Percentiles rank a stretch among this genome's conserved stretches.
phyloP scores from a whole-genome alignment of 2,329 filamentous ascomycete genomes.

The Paecilomyces fulvus region DNA sequence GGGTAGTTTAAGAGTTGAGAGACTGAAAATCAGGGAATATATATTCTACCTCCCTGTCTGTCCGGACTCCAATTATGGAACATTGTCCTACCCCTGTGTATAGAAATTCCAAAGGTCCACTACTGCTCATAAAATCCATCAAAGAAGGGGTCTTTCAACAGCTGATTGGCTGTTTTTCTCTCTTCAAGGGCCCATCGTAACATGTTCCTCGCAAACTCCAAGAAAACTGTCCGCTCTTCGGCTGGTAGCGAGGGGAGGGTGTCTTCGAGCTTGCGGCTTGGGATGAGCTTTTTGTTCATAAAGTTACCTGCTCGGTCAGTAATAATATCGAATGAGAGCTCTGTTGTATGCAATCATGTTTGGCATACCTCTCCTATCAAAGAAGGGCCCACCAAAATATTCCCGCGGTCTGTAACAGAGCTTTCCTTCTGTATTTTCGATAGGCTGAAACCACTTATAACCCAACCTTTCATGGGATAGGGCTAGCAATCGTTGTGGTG shows the following conservation, averaged over 20 bases:
- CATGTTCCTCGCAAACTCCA: background rate
- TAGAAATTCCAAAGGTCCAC: background rate
- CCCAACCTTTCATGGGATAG: slow-evolving; percentile 10
- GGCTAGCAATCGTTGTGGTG: slow-evolving; percentile 19
- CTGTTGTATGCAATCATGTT: background rate
- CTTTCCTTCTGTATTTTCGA: slow-evolving; percentile 7
- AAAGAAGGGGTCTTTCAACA: background rate
- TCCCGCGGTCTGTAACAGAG: slow-evolving; percentile 11
- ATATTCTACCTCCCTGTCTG: background rate
- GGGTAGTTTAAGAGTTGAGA: background rate
- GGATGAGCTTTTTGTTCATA: background rate
- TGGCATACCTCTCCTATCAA: slow-evolving; percentile 12
- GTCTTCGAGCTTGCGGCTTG: background rate
- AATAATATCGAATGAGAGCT: background rate
- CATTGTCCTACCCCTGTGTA: background rate
- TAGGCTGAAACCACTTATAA: slow-evolving; percentile 9
- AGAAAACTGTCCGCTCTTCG: background rate
- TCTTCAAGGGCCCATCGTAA: background rate
- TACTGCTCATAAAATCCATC: background rate
- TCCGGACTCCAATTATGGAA: background rate
- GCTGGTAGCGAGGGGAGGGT: background rate
- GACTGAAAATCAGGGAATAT: background rate
- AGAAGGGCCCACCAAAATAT: slow-evolving; percentile 19
- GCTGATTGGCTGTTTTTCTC: background rate
- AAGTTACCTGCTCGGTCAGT: background rate